Evolutionary conservation across 371 early-diverging fungal genomes (phyloP), one percentile per base, ranked within the genome.

Genomic region (Circinella umbellata): DNA sequence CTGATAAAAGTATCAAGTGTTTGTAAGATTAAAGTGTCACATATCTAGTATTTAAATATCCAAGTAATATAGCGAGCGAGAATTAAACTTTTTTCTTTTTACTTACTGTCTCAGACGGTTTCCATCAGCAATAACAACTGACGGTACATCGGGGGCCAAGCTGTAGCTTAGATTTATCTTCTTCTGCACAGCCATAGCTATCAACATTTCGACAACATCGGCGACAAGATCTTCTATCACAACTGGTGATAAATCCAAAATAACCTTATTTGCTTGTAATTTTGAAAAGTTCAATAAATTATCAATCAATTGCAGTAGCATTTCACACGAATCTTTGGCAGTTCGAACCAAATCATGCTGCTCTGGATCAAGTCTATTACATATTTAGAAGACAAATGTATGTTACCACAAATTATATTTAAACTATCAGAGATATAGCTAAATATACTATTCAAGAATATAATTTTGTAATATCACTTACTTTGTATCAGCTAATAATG

Each of bases 281-380:
- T 89, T 90, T 65, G 88, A 87, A 63, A 88, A 89, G 70, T 90
- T 88, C 18, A 90, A 67, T 17, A 90, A 67, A 66, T 89, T 89
- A 59, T 89, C 88, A 68, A 89, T 89, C 48, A 89, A 85, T 27
- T 85, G 80, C 36, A 88, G 70, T 34, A 89, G 53, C 64, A 86
- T 85, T 71, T 86, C 85, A 51, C 87, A 88, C 0, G 85, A 85
- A 4, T 83, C 86, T 61, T 87, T 87, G n/a, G 89, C 87, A 47
- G 85, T 87, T 60, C 79, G 84, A 38, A 86, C 87, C 69, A 87
- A 73, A 54, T 89, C 90, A 38, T 79, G 77, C 37, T 89, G 90
- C 36, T 89, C 88, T n/a, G 76, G 61, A 20, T 86, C 80, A 20
- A 88, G 65, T 51, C 51, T 64, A 13, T 51, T 51, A 15, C 15